Percentiles rank a stretch among this genome's conserved stretches.
Evolutionary conservation across 176 grass and related monocot species (phyloP).

Genomic region (Chloris gayana): DNA sequence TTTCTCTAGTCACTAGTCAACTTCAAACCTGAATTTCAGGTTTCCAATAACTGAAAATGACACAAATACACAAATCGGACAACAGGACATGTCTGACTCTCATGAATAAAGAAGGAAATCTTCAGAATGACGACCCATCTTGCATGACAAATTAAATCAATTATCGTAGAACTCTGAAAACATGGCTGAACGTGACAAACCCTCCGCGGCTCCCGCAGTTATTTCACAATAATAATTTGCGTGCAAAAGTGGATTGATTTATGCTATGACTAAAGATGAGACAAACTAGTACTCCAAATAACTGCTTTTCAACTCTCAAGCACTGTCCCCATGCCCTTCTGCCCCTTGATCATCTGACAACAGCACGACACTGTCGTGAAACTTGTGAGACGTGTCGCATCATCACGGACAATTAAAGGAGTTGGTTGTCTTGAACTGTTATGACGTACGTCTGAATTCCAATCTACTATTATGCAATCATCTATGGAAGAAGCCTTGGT

Average conservation of each 20-base stretch:
- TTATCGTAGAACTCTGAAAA: slow-evolving; percentile 38
- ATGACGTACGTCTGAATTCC: background rate
- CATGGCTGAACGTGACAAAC: slow-evolving; percentile 21
- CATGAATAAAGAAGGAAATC: slow-evolving; percentile 26
- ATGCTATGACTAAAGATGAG: slow-evolving; percentile 16
- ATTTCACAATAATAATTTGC: slow-evolving; percentile 14
- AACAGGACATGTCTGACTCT: background rate
- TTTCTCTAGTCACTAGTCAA: slow-evolving; percentile 6
- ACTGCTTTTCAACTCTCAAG: slow-evolving; percentile 3
- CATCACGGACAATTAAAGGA: slow-evolving; percentile 37
- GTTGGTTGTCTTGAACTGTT: slow-evolving; percentile 3
- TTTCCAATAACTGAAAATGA: slow-evolving; percentile 22
- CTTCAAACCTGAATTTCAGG: slow-evolving; percentile 5
- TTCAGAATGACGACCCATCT: slow-evolving; percentile 2
- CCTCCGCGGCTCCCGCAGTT: background rate
- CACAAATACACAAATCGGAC: background rate
- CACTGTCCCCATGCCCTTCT: slow-evolving; percentile 13
- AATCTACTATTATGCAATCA: no score
- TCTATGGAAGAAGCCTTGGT: background rate
- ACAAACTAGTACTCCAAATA: slow-evolving; percentile 30
- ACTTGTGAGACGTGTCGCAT: slow-evolving; percentile 10
- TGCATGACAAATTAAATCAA: slow-evolving; percentile 7
- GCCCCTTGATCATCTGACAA: slow-evolving; percentile 24
- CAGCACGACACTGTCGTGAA: background rate
- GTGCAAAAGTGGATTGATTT: background rate